Base-by-base conservation (phyloP, 495 filamentous ascomycete genomes). In the Letharia lupina region DNA sequence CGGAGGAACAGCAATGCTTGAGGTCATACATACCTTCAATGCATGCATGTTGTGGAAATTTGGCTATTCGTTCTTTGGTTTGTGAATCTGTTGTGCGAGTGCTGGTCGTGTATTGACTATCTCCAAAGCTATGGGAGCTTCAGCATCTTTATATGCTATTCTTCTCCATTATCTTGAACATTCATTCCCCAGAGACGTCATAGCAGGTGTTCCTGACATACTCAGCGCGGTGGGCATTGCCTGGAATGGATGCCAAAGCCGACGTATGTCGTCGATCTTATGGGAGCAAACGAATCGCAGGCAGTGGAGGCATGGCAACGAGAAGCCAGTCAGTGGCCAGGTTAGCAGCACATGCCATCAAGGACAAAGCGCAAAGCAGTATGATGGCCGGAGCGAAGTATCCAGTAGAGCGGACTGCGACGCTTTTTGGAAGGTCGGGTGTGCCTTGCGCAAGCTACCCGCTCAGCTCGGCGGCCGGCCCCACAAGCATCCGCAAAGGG, bases 241-340 rank as follows among this genome's bases (percentile, higher is more conserved):
- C 52, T 7, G 35, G 35, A 64, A 35, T n/a, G 39, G 63, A n/a
- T 45, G 50, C 50, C 39, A n/a, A 56, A 33, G 2, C 40, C 50
- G 50, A 13, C 23, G 37, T 40, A 35, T 28, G 41, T 57, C 39
- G 12, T 58, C 7, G 33, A 58, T 64, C 54, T 57, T 10, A 11
- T 15, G 50, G 54, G 31, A 20, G 31, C 31, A 37, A 33, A 33
- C 6, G 50, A 16, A 56, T 13, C 35, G 48, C 23, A 33, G 15
- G 31, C 35, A 45, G 23, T 42, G n/a, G 40, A 31, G 20, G 20
- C 50, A 42, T 58, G 15, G 23, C 23, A 28, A 1, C 23, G 23
- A 28, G 23, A 59, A 58, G 16, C 63, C 63, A 65, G 63, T 65
- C 63, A 65, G 37, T 6, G 20, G 31, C 28, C 63, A 39, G 13